These are phyloP conservation scores for Friedmanniomyces simplex DNA, from an alignment of 495 filamentous ascomycete genomes.

Conservation along the genomic window DNA sequence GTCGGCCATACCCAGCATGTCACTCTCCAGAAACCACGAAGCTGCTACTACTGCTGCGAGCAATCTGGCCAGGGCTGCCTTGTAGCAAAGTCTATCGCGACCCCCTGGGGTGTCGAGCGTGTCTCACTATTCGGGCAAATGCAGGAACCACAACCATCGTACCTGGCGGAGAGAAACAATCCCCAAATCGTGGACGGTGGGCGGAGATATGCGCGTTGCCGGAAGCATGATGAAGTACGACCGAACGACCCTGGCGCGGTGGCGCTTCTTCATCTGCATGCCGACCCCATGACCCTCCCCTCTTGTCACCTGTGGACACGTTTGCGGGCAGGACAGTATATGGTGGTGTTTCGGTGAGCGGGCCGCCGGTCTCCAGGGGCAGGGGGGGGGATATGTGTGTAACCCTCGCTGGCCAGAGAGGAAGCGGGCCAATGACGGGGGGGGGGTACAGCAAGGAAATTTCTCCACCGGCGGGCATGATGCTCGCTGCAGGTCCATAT, in stretches of 20 bases:
- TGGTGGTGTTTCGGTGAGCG: slow-evolving; percentile 3
- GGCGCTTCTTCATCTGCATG: background rate
- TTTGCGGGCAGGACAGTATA: slow-evolving; percentile 1
- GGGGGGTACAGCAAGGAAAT: background rate
- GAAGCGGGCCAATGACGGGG: background rate
- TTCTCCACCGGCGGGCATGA: too few relatives aligned
- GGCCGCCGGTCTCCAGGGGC: background rate
- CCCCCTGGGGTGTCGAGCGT: background rate
- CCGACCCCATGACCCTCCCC: background rate
- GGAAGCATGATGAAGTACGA: too few relatives aligned
- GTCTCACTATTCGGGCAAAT: slow-evolving; percentile 2
- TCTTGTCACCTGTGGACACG: too few relatives aligned
- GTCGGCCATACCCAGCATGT: too few relatives aligned
- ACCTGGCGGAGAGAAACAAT: background rate
- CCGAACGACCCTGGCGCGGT: background rate
- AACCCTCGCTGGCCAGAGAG: background rate
- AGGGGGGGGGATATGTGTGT: slow-evolving; percentile 5
- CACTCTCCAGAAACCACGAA: too few relatives aligned
- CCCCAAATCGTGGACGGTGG: background rate
- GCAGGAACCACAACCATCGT: background rate
- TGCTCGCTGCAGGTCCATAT: too few relatives aligned
- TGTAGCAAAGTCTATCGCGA: slow-evolving; percentile 8
- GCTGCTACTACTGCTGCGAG: background rate
- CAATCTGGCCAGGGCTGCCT: background rate
- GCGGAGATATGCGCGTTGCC: background rate